These are phyloP conservation scores for Ogataea chonburiensis DNA, from an alignment of 805 yeast species.

Conservation along the genomic window DNA sequence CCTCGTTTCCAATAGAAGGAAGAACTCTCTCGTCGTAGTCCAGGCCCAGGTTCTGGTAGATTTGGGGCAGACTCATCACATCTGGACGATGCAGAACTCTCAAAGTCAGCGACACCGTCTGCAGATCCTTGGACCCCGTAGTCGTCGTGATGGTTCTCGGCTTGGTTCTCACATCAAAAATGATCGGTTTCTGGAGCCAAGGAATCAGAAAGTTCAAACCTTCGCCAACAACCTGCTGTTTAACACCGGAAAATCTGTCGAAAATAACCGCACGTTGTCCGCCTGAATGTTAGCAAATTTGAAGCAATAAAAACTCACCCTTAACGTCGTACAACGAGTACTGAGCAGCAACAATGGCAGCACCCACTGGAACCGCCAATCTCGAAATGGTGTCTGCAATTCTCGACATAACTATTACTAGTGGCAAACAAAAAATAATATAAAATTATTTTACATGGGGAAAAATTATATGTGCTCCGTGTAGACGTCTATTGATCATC, in stretches of 20 bases:
- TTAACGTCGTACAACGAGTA: slow-evolving; percentile 89
- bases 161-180: slow-evolving; percentile 91
- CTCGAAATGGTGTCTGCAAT: slow-evolving; percentile 40
- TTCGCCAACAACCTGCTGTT: slow-evolving; percentile 86
- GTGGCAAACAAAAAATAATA: slow-evolving; percentile 6
- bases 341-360: slow-evolving; percentile 69
- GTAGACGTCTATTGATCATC: slow-evolving; percentile 19
- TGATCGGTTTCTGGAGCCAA: slow-evolving; percentile 90
- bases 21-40: slow-evolving; percentile 97
- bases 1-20: slow-evolving; percentile 97
- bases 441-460: slow-evolving; percentile 6
- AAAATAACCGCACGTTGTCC: slow-evolving; percentile 95
- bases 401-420: slow-evolving; percentile 37
- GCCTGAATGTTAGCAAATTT: slow-evolving; percentile 33
- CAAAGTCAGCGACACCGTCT: slow-evolving; percentile 89
- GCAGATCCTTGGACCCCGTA: slow-evolving; percentile 96
- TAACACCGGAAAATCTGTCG: slow-evolving; percentile 88
- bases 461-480: slow-evolving; percentile 1
- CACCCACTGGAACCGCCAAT: slow-evolving; percentile 70
- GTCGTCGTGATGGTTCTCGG: slow-evolving; percentile 92
- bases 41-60: slow-evolving; percentile 86
- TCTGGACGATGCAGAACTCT: slow-evolving; percentile 95
- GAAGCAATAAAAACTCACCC: slow-evolving; percentile 34
- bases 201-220: slow-evolving; percentile 96
- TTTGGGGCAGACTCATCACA: slow-evolving; percentile 73